Evolutionary conservation across 1,284 basidiomycete species (phyloP).

Genomic region (Microbotryomycetes sp.): DNA sequence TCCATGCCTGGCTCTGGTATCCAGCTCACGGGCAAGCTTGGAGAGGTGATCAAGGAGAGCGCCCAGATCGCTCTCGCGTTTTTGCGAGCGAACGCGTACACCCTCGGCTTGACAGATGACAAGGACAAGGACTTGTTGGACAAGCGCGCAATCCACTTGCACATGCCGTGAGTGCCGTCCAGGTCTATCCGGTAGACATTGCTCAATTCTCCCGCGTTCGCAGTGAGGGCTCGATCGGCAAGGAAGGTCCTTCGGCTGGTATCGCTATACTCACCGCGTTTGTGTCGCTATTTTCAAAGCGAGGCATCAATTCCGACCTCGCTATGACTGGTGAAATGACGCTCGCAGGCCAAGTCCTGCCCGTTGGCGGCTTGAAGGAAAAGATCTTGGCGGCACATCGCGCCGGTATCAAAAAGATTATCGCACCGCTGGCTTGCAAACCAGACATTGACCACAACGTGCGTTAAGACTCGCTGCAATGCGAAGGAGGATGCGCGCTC

Average conservation of each 20-base stretch:
- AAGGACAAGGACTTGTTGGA: constrained; percentile 59
- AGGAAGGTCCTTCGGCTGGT: constrained; percentile 94
- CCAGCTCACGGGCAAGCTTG: constrained; percentile 91
- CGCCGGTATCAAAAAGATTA: constrained; percentile 76
- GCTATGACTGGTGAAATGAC: constrained; percentile 96
- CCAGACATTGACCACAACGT: constrained; percentile 90
- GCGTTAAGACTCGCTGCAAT: background rate
- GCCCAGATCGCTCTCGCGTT: constrained; percentile 90
- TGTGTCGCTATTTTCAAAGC: constrained; percentile 81
- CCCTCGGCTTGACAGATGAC: constrained; percentile 72
- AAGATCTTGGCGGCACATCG: constrained; percentile 91
- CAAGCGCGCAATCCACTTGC: constrained; percentile 79
- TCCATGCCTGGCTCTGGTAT: constrained; percentile 89
- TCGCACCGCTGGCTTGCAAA: constrained; percentile 73
- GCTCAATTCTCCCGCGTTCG: background rate
- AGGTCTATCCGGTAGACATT: background rate
- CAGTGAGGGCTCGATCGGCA: constrained; percentile 84
- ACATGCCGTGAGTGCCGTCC: constrained; percentile 58
- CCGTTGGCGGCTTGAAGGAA: constrained; percentile 89
- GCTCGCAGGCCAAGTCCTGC: constrained; percentile 81
- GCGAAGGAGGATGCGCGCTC: background rate
- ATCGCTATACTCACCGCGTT: constrained; percentile 87
- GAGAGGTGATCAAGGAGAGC: constrained; percentile 93
- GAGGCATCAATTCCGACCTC: constrained; percentile 72
- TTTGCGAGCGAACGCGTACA: constrained; percentile 83